These are phyloP conservation scores for Suhomyces wounanorum DNA, from an alignment of 1,139 yeast genomes.

Conservation along the genomic window DNA sequence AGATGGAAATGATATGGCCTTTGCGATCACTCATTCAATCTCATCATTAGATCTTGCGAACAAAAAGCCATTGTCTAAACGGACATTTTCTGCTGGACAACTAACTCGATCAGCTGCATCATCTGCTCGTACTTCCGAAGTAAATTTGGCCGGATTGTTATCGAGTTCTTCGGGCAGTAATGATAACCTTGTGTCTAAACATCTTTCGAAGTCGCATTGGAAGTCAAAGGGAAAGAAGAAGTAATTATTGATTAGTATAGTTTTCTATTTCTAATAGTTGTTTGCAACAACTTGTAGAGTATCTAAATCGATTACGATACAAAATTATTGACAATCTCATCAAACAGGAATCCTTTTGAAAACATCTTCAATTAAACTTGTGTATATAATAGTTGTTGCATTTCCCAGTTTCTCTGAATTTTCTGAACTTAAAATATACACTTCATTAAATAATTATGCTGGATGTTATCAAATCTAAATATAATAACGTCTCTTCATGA, in stretches of 20 bases:
- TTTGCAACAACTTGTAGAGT: too few species aligned
- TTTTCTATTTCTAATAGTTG: neutral
- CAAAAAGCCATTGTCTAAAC: slow-evolving; percentile 1
- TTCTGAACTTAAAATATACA: too few species aligned
- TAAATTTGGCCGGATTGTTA: neutral
- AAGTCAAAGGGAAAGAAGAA: slow-evolving; percentile 7
- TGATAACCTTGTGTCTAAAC: neutral
- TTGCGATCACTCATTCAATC: neutral
- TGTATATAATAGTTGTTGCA: too few species aligned
- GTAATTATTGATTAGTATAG: neutral
- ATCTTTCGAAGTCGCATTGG: slow-evolving; percentile 5
- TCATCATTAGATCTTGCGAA: slow-evolving; percentile 10
- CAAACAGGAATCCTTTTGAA: too few species aligned
- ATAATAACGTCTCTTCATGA: too few species aligned
- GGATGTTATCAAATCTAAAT: too few species aligned
- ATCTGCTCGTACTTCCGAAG: slow-evolving; percentile 4
- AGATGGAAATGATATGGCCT: neutral
- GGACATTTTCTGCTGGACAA: neutral
- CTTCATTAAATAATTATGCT: too few species aligned
- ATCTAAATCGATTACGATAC: too few species aligned
- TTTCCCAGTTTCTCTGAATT: too few species aligned
- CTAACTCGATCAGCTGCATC: slow-evolving; percentile 1
- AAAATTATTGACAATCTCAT: too few species aligned
- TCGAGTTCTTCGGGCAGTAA: neutral
- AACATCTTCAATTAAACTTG: too few species aligned